These are phyloP conservation scores for Mycena metata DNA, from an alignment of 768 basidiomycete genomes.

Conservation along the genomic window DNA sequence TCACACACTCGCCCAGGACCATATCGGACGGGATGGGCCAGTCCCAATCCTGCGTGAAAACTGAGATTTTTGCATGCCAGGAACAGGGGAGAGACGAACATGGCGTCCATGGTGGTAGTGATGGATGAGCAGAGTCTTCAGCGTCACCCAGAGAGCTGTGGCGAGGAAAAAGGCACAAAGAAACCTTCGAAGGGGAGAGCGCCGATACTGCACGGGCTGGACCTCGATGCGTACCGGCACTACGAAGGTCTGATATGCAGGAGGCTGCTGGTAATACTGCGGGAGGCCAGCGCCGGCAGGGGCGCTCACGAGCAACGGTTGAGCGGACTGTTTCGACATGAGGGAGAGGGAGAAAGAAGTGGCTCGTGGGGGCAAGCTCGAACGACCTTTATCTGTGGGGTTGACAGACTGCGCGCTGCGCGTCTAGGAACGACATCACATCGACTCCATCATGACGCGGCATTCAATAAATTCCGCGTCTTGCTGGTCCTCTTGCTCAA, in stretches of 20 bases:
- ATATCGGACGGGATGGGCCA: slow-evolving; percentile 14
- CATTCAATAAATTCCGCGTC: too few species aligned
- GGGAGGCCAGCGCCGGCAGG: slow-evolving; percentile 5
- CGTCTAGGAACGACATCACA: not conserved
- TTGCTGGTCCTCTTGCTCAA: too few species aligned
- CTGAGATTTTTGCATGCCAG: not conserved
- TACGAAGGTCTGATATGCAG: slow-evolving; percentile 9
- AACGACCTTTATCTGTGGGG: not conserved
- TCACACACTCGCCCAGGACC: not conserved
- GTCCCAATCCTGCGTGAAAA: not conserved
- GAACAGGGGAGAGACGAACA: not conserved
- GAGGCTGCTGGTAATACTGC: not conserved
- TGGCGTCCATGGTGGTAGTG: not conserved
- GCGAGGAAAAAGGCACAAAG: not conserved
- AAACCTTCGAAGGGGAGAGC: slow-evolving; percentile 17
- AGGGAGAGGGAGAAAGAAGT: not conserved
- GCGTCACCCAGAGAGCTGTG: not conserved
- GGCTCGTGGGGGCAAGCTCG: not conserved
- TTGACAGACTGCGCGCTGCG: not conserved
- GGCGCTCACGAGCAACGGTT: slow-evolving; percentile 7
- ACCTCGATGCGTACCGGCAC: not conserved
- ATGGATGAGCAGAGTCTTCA: not conserved
- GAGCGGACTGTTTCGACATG: slow-evolving; percentile 17
- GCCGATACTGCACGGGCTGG: not conserved
- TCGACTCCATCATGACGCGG: not conserved